Conservation (phyloP, 2,329 filamentous ascomycete genomes). For the Xylaria arbuscula region DNA sequence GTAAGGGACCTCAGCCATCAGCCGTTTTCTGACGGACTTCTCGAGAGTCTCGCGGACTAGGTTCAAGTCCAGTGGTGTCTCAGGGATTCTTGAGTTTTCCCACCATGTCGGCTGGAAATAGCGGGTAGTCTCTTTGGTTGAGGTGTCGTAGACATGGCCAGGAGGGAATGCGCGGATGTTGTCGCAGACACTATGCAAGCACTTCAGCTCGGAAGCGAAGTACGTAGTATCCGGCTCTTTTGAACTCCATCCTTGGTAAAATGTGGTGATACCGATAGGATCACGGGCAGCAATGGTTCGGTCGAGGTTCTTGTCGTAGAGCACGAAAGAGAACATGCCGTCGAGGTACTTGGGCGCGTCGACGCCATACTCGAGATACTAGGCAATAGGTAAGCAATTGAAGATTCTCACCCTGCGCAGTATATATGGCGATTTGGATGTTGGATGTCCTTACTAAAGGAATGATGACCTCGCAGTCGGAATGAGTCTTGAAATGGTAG, state of each 20-base stretch:
- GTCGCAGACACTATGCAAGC: constrained; percentile 91
- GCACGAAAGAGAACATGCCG: constrained; percentile 99
- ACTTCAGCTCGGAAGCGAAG: constrained; percentile 98
- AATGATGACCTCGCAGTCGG: constrained; percentile 98
- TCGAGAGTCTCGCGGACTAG: constrained; percentile 84
- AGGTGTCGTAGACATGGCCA: constrained; percentile 95
- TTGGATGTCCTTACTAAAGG: constrained; percentile 76
- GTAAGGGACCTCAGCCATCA: constrained; percentile 99
- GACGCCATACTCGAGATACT: constrained; percentile 93
- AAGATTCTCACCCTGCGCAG: neutral
- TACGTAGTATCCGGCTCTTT: constrained; percentile 85
- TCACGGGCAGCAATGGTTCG: constrained; percentile 93
- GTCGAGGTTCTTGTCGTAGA: constrained; percentile 95
- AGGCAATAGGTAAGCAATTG: constrained; percentile 30
- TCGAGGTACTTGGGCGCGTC: constrained; percentile 94
- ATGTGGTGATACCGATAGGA: constrained; percentile 95
- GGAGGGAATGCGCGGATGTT: constrained; percentile 94
- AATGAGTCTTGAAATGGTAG: constrained; percentile 98
- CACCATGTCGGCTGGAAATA: constrained; percentile 96
- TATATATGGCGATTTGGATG: neutral
- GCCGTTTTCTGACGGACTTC: constrained; percentile 90
- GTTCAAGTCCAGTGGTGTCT: constrained; percentile 85
- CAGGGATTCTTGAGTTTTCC: constrained; percentile 82
- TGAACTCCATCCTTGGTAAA: constrained; percentile 94
- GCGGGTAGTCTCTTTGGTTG: constrained; percentile 82